Base-by-base conservation (phyloP, 306 rosid species). In the Trifolium dubium region DNA sequence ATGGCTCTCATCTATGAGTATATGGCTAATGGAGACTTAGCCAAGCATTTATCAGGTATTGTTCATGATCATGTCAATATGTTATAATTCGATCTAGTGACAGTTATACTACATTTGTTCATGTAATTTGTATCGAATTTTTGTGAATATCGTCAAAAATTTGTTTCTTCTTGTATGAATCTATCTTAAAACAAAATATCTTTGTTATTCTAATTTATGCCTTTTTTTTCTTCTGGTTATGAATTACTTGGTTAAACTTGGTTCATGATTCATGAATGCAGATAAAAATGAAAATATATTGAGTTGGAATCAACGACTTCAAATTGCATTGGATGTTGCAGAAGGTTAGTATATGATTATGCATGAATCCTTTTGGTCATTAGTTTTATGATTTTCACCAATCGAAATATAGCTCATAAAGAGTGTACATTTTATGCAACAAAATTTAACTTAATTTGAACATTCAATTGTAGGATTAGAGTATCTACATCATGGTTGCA, bases 1-100 rank as follows among this genome's bases (percentile, higher is more conserved):
- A 60, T 74, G 77, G 87, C 85, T 56, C 91, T 87, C 59, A 87
- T 84, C 84, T 87, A 82, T 60, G 91, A 87, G 62, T 84, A 82
- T 53, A 82, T 87, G 91, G 51, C 80, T 59, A 77, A 77, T 80
- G 88, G 88, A 13, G 84, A 87, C 79, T 74, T 87, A 32, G 76
- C 82, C 4, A 56, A 82, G 10, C 64, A 80, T 56, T 72, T 87
- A 39, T 80, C 88, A 68, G 85, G 91, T 71, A 64, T 56, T 64
- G 10, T 12, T 34, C 35, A 32, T 67, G 53, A 65, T 69, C 61
- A 10, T 7, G 29, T 31, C 61, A 6, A 19, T 1, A 37, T 51
- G 50, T 34, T 15, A 72, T 6, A 59, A 15, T 59, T n/a, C n/a
- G n/a, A n/a, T n/a, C n/a, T n/a, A n/a, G n/a, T n/a, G n/a, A n/a